A percentile compares a stretch with the other conserved stretches of the same genome.
Evolutionary conservation across 495 filamentous ascomycete genomes (phyloP).

Genomic region (Terfezia claveryi): DNA sequence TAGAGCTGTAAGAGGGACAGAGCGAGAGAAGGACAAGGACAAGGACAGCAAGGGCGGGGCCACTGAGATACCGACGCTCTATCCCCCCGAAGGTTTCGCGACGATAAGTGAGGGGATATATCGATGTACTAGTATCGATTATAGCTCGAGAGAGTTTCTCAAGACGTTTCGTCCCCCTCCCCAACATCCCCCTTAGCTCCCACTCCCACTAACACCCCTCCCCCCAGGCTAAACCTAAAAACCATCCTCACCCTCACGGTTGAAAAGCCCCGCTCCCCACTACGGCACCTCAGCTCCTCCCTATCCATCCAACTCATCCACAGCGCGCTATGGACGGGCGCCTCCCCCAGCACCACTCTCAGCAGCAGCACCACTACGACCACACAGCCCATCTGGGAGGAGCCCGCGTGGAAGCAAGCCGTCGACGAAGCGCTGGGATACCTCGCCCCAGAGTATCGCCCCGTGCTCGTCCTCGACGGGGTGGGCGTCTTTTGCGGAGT

Average conservation of each 20-base stretch:
- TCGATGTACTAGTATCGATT: not conserved
- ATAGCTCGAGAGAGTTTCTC: not conserved
- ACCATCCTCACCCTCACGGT: not conserved
- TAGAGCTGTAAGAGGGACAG: too few species aligned
- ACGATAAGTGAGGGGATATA: not conserved
- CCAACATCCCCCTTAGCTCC: too few species aligned
- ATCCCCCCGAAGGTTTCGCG: not conserved
- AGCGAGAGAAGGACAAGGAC: too few species aligned
- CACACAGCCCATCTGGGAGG: not conserved
- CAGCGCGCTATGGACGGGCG: not conserved
- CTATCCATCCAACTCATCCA: not conserved
- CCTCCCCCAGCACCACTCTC: not conserved
- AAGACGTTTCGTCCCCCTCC: not conserved
- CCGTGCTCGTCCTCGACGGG: not conserved
- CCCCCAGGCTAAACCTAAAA: not conserved
- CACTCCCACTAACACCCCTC: too few species aligned
- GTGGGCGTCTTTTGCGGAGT: not conserved
- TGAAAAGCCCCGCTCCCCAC: not conserved
- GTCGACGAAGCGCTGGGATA: not conserved
- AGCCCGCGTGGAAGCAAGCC: not conserved
- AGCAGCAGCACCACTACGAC: not conserved
- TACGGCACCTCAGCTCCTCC: not conserved
- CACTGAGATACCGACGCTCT: not conserved
- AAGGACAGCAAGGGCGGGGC: not conserved
- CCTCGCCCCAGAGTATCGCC: not conserved